These are phyloP conservation scores for Coniferiporia sulphurascens DNA, from an alignment of 1,284 basidiomycete species.

Conservation along the genomic window DNA sequence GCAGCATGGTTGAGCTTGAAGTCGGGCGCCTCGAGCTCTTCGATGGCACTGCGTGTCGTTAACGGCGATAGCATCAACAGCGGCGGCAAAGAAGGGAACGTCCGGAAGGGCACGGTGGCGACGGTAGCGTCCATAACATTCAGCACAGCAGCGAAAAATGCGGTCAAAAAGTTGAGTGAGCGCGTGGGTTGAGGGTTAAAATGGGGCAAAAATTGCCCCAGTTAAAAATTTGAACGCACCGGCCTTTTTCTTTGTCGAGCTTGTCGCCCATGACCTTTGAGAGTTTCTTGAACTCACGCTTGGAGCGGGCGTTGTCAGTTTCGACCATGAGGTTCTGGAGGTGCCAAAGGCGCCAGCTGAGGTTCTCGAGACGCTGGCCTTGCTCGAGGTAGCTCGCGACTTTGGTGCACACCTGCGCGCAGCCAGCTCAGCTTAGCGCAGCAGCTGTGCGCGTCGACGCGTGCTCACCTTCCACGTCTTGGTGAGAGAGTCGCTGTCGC, in stretches of 20 bases:
- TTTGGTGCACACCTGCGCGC: conserved; percentile 69
- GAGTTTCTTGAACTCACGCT: conserved; percentile 81
- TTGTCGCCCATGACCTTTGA: conserved; percentile 82
- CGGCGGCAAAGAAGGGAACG: background rate
- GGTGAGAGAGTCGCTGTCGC: conserved; percentile 74
- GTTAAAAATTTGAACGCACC: conserved; percentile 41
- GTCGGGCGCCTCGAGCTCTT: conserved; percentile 73
- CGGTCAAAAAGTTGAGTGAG: background rate
- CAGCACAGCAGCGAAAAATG: background rate
- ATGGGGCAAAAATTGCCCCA: background rate
- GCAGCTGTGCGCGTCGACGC: background rate
- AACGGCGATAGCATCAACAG: conserved; percentile 11
- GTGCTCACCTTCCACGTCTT: conserved; percentile 75
- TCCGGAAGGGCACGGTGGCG: background rate
- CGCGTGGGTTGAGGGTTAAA: conserved; percentile 15
- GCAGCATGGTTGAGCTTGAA: conserved; percentile 68
- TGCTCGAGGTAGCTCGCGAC: conserved; percentile 83
- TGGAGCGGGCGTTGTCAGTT: conserved; percentile 77
- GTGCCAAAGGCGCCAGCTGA: conserved; percentile 84
- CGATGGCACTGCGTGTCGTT: conserved; percentile 53
- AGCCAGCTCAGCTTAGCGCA: background rate
- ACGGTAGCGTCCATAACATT: background rate
- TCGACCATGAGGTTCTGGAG: conserved; percentile 84
- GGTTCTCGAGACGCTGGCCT: conserved; percentile 80
- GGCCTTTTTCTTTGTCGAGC: conserved; percentile 81